These are phyloP conservation scores for Microbotryum lychnidis-dioicae DNA, from an alignment of 1,284 basidiomycete genomes.

Conservation along the genomic window DNA sequence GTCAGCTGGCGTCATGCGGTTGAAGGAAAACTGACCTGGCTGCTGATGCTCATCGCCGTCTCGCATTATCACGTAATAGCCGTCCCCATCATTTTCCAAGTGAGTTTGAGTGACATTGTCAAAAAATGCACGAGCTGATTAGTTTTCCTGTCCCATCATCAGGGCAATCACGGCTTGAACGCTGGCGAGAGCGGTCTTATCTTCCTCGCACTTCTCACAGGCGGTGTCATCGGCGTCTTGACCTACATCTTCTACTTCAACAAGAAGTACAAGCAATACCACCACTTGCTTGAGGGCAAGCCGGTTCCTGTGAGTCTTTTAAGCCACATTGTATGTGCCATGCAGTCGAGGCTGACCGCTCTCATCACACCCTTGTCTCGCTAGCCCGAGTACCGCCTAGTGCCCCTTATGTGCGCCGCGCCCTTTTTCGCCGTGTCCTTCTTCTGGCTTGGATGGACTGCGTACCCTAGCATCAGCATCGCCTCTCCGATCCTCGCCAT, in stretches of 20 bases:
- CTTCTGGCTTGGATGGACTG: conserved; percentile 41
- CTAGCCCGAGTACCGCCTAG: conserved; percentile 35
- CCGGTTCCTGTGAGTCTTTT: conserved; percentile 19
- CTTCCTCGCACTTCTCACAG: conserved; percentile 46
- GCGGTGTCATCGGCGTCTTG: conserved; percentile 27
- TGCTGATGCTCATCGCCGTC: too few relatives aligned
- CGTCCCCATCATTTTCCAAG: conserved; percentile 46
- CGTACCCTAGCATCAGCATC: conserved; percentile 30
- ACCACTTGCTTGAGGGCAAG: conserved; percentile 15
- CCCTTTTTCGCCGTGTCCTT: conserved; percentile 41
- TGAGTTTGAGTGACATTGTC: too few relatives aligned
- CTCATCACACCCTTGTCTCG: too few relatives aligned
- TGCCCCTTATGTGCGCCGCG: conserved; percentile 33
- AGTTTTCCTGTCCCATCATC: too few relatives aligned
- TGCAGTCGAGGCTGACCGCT: too few relatives aligned
- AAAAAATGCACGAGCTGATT: too few relatives aligned
- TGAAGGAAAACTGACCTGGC: too few relatives aligned
- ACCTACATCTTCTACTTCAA: conserved; percentile 36
- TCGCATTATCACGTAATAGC: conserved; percentile 8
- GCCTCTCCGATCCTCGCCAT: conserved; percentile 23
- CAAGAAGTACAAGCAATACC: conserved; percentile 28
- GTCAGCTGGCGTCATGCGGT: too few relatives aligned
- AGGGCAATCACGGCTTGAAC: conserved; percentile 44
- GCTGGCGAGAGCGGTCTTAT: conserved; percentile 44
- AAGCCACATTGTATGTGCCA: too few relatives aligned